phyloP scores from a whole-genome alignment of 2,329 filamentous ascomycete genomes.

The Aspergillus pseudonomiae region DNA sequence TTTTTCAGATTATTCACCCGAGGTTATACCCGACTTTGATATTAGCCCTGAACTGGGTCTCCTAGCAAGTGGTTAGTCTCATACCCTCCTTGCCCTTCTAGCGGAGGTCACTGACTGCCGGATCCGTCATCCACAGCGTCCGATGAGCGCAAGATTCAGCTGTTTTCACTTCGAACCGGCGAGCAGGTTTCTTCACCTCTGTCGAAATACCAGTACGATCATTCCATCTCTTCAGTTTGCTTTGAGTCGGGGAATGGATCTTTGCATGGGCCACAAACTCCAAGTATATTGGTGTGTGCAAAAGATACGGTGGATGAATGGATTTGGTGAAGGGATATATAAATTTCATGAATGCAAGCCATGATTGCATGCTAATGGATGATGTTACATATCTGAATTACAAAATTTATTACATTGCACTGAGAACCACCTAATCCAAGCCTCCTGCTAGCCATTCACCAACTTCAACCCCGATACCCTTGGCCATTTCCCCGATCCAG shows the following conservation, averaged over 20 bases:
- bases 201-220: constrained; percentile 27
- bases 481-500: constrained; percentile 50
- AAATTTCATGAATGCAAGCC: background rate
- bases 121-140: constrained; percentile 29
- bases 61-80: constrained; percentile 39
- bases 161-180: constrained; percentile 44
- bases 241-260: constrained; percentile 36
- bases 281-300: constrained; percentile 39
- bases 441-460: constrained; percentile 48
- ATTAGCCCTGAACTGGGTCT: constrained; percentile 41
- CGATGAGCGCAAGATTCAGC: constrained; percentile 36
- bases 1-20: constrained; percentile 36
- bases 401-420: background rate
- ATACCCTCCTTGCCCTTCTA: background rate
- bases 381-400: constrained; percentile 1
- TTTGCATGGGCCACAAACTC: constrained; percentile 31
- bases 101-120: background rate
- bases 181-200: constrained; percentile 34
- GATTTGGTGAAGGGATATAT: constrained; percentile 33
- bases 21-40: constrained; percentile 37
- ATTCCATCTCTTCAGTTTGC: constrained; percentile 32
- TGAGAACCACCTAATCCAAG: constrained; percentile 31
- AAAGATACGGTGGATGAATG: constrained; percentile 41
- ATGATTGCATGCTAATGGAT: background rate
- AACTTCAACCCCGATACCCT: constrained; percentile 49